These are phyloP conservation scores for Pythium vanterpoolii DNA, from an alignment of 352 stramenopile species.

Conservation along the genomic window DNA sequence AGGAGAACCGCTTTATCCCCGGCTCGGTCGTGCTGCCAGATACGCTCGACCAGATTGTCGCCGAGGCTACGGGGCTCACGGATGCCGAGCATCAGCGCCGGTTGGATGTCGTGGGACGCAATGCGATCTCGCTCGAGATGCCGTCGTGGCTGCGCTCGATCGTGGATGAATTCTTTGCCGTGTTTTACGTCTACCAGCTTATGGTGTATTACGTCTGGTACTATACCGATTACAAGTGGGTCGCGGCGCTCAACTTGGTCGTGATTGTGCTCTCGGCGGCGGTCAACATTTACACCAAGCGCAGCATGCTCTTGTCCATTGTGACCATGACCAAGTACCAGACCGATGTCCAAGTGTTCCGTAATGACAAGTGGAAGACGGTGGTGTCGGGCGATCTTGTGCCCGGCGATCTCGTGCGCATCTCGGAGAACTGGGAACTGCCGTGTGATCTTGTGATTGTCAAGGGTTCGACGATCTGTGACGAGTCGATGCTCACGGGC, in stretches of 20 bases:
- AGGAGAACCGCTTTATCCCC: conserved; percentile 24
- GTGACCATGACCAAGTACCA: too few species aligned
- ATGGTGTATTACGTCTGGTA: conserved; percentile 33
- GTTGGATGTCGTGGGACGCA: conserved; percentile 25
- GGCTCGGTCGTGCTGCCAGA: conserved; percentile 22
- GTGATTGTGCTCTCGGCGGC: conserved; percentile 26
- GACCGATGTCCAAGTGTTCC: conserved; percentile 38
- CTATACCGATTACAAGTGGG: conserved; percentile 30
- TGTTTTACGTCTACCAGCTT: conserved; percentile 35
- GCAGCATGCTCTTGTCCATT: conserved; percentile 23
- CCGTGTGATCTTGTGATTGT: conserved; percentile 41
- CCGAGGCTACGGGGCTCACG: conserved; percentile 21
- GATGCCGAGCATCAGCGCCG: conserved; percentile 21
- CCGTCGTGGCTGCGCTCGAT: conserved; percentile 23
- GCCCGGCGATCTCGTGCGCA: conserved; percentile 42
- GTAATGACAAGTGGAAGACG: conserved; percentile 28
- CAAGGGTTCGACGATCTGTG: conserved; percentile 32
- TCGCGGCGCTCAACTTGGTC: conserved; percentile 23
- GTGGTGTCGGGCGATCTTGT: conserved; percentile 35
- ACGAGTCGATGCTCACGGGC: conserved; percentile 49
- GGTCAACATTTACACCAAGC: conserved; percentile 34
- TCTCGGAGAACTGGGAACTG: conserved; percentile 28
- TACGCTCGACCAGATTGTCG: conserved; percentile 21
- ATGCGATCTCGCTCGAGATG: conserved; percentile 31
- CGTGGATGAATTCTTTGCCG: conserved; percentile 29